Conservation (phyloP, 2,329 filamentous ascomycete genomes). For the Didymella keratinophila region DNA sequence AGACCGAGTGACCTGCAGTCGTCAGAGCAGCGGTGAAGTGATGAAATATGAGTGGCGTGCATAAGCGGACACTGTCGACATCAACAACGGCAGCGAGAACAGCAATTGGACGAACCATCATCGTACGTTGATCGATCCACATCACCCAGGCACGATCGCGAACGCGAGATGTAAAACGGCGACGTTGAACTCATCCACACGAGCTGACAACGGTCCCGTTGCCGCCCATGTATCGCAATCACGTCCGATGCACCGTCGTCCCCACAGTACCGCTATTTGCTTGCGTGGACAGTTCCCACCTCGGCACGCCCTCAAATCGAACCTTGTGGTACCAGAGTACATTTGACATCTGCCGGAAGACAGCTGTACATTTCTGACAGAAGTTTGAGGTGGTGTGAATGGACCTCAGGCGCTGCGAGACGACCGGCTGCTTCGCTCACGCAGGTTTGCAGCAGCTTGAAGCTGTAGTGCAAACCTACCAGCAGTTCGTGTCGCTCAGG, state of each 20-base stretch:
- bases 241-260: constrained; percentile 8
- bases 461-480: constrained; percentile 5
- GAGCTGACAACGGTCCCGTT: constrained; percentile 11
- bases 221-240: constrained; percentile 4
- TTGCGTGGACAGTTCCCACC: constrained; percentile 6
- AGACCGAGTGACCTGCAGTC: not conserved
- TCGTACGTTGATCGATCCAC: not conserved
- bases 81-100: not conserved
- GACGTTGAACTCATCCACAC: constrained; percentile 3
- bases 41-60: constrained; percentile 5
- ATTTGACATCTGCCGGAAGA: not conserved
- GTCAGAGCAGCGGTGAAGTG: constrained; percentile 14
- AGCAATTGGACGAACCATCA: constrained; percentile 10
- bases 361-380: not conserved
- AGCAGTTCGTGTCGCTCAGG: not conserved
- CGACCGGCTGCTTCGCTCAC: constrained; percentile 5
- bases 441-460: not conserved
- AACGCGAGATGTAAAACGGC: not conserved
- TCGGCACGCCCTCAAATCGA: not conserved
- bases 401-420: not conserved
- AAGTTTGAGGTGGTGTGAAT: constrained; percentile 1
- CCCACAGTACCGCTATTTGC: constrained; percentile 16
- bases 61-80: constrained; percentile 10
- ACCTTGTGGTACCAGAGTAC: not conserved
- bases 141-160: constrained; percentile 1